phyloP scores from a whole-genome alignment of 2,329 filamentous ascomycete genomes.

The Corynespora cassiicola region DNA sequence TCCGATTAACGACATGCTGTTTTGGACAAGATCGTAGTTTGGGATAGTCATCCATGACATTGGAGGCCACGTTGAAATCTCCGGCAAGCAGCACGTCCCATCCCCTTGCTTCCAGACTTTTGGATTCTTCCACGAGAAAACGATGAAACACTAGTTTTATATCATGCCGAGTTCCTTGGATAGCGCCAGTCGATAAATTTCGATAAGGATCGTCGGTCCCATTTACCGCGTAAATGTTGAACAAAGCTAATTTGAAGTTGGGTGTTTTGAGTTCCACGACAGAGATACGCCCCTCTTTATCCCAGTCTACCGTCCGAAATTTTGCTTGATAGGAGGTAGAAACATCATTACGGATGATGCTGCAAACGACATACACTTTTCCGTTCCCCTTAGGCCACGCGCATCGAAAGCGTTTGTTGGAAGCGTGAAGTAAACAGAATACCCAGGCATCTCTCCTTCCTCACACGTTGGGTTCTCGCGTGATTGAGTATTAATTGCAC shows the following conservation, averaged over 20 bases:
- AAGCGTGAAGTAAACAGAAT: constrained; percentile 54
- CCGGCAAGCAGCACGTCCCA: constrained; percentile 57
- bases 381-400: constrained; percentile 52
- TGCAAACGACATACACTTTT: constrained; percentile 61
- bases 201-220: constrained; percentile 57
- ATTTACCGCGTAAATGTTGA: constrained; percentile 63
- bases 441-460: constrained; percentile 31
- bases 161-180: constrained; percentile 57
- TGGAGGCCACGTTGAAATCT: constrained; percentile 60
- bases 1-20: constrained; percentile 59
- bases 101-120: constrained; percentile 48
- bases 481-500: constrained; percentile 38
- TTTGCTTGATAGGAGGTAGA: constrained; percentile 5
- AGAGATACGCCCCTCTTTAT: constrained; percentile 59
- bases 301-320: constrained; percentile 55
- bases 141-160: constrained; percentile 58
- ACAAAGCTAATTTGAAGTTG: constrained; percentile 48
- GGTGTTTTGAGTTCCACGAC: constrained; percentile 47
- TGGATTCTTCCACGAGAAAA: constrained; percentile 53
- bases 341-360: constrained; percentile 56
- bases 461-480: constrained; percentile 1
- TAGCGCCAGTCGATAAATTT: constrained; percentile 49
- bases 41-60: constrained; percentile 54
- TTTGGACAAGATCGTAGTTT: constrained; percentile 52
- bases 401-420: constrained; percentile 59